Conservation (phyloP, 2,329 filamentous ascomycete species). For the Colletotrichum magnum region DNA sequence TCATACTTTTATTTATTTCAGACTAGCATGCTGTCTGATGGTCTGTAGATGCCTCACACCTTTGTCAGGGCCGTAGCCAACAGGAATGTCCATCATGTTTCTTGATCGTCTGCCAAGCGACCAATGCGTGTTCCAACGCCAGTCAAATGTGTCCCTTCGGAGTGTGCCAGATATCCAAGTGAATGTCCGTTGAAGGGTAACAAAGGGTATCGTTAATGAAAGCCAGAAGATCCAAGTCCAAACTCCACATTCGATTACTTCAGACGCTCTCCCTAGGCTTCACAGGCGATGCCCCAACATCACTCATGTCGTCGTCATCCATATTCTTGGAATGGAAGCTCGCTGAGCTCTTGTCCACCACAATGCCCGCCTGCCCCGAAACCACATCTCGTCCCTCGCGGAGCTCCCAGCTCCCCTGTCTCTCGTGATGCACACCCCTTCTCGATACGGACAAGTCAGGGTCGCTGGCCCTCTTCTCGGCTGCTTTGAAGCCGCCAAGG, state of each 20-base stretch:
- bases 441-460: slow-evolving; percentile 56
- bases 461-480: slow-evolving; percentile 61
- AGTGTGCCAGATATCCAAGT: background rate
- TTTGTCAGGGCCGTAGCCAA: too few relatives aligned
- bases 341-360: slow-evolving; percentile 44
- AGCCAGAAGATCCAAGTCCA: slow-evolving; percentile 15
- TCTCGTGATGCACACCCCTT: slow-evolving; percentile 56
- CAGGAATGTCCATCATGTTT: too few relatives aligned
- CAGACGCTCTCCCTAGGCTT: slow-evolving; percentile 57
- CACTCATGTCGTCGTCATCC: slow-evolving; percentile 52
- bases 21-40: too few relatives aligned
- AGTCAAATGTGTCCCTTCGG: background rate
- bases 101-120: background rate
- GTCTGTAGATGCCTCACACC: too few relatives aligned
- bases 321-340: slow-evolving; percentile 41
- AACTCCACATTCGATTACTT: background rate
- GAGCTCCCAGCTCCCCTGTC: slow-evolving; percentile 66
- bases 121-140: background rate
- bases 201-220: slow-evolving; percentile 41
- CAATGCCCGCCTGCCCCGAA: slow-evolving; percentile 41
- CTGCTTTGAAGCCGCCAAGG: slow-evolving; percentile 59
- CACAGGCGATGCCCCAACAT: slow-evolving; percentile 54
- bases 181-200: slow-evolving; percentile 15
- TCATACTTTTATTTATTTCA: too few relatives aligned
- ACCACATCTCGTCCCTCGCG: slow-evolving; percentile 43